Evolutionary conservation across 331 rosid genomes (phyloP), one percentile per base, ranked within the genome.

Genomic region (Prunus yedoensis): DNA sequence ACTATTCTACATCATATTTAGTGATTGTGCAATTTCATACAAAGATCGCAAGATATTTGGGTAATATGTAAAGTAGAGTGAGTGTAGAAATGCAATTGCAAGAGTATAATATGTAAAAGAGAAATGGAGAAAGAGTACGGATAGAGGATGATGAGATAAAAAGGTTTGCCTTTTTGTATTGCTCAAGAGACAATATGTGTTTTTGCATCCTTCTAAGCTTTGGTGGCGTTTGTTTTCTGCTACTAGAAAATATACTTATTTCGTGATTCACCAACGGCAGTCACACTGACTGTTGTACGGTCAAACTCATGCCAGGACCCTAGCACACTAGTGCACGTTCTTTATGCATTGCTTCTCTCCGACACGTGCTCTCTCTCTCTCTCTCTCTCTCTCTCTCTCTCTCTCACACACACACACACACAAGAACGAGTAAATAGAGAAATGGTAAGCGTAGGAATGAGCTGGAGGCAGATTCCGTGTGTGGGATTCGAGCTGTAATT

Each of bases 381-480:
- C 38, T 20, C 18, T 52, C 58, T 10, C 35, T 18, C 51, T 1
- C 27, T 25, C 27, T 25, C 27, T 25, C 27, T 25, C 27, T 25
- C 27, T 25, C 27, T 25, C 27, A 1, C 21, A 21, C 21, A 21
- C 21, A 21, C 21, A 21, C 21, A 21, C 21, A 21, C 21, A 3
- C 3, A 16, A 6, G 17, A 21, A 38, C 9, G 43, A 38, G 9
- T 38, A 1, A 38, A 25, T 6, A 56, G 76, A 20, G 52, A 47
- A 57, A 9, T 13, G 50, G 16, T 1, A 18, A 64, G 62, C 63
- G 72, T 21, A 73, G 4, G 53, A 69, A 73, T 90, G 88, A 92
- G 96, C 96, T 92, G 97, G 89, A 90, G 65, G 83, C 77, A 77
- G 91, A 87, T 77, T 92, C 92, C 87, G 90, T 78, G 86, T 80